Evolutionary conservation across 805 yeast species (phyloP).

Genomic region (Priceomyces medius): DNA sequence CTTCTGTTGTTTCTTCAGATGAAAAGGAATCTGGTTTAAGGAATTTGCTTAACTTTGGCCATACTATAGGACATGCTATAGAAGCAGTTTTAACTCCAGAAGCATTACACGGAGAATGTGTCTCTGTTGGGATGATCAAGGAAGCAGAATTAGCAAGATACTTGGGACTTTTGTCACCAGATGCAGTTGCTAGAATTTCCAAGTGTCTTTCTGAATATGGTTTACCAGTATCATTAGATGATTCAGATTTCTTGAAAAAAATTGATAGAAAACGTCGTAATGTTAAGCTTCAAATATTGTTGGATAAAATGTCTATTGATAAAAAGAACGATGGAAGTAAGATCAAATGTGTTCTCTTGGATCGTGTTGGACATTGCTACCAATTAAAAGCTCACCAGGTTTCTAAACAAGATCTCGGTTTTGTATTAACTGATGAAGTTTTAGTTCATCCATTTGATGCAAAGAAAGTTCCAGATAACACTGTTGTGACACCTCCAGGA

Average conservation of each 20-base stretch:
- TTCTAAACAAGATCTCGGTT: constrained; percentile 73
- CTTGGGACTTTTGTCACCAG: constrained; percentile 83
- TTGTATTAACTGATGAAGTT: constrained; percentile 80
- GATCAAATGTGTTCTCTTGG: constrained; percentile 82
- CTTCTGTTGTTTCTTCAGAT: constrained; percentile 88
- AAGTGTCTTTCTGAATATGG: constrained; percentile 84
- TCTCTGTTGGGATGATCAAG: constrained; percentile 90
- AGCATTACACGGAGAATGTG: constrained; percentile 97
- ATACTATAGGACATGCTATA: constrained; percentile 95
- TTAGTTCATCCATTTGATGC: constrained; percentile 57
- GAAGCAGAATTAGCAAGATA: constrained; percentile 96
- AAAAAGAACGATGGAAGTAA: constrained; percentile 93
- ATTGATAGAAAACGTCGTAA: constrained; percentile 60
- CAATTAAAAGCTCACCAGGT: constrained; percentile 87
- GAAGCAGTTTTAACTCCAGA: constrained; percentile 98
- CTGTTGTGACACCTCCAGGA: constrained; percentile 81
- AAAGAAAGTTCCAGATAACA: constrained; percentile 35
- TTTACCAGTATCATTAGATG: constrained; percentile 76
- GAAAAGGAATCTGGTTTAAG: constrained; percentile 95
- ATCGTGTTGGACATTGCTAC: constrained; percentile 83
- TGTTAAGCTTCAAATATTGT: constrained; percentile 72
- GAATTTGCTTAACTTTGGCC: constrained; percentile 92
- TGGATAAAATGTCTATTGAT: constrained; percentile 90
- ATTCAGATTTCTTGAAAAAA: constrained; percentile 60
- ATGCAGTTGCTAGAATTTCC: constrained; percentile 86